phyloP scores from a whole-genome alignment of 1,139 yeast genomes.

The Debaryomycetaceae sp. region DNA sequence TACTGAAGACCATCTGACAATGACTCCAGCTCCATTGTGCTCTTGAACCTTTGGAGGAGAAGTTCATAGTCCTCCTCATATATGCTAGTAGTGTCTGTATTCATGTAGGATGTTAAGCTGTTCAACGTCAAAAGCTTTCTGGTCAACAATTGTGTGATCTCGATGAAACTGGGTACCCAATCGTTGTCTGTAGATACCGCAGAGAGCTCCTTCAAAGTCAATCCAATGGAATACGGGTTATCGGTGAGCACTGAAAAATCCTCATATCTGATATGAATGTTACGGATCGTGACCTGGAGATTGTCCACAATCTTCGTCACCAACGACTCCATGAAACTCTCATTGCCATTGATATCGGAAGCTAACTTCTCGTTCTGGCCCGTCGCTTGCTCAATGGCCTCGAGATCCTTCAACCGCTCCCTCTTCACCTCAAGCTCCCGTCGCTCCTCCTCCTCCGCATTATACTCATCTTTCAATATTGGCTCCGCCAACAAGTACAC shows the following conservation, averaged over 20 bases:
- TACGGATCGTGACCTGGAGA: slow-evolving; percentile 86
- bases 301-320: slow-evolving; percentile 90
- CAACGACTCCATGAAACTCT: slow-evolving; percentile 81
- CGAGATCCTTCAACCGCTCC: slow-evolving; percentile 67
- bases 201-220: slow-evolving; percentile 79
- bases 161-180: slow-evolving; percentile 85
- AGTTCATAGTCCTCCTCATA: slow-evolving; percentile 42
- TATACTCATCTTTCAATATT: slow-evolving; percentile 47
- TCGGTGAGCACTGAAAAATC: slow-evolving; percentile 68
- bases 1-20: slow-evolving; percentile 48
- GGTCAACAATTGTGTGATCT: slow-evolving; percentile 64
- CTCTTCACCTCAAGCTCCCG: slow-evolving; percentile 66
- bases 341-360: slow-evolving; percentile 52
- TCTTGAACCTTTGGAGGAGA: slow-evolving; percentile 41
- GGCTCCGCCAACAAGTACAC: slow-evolving; percentile 84
- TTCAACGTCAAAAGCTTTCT: slow-evolving; percentile 76
- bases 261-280: slow-evolving; percentile 89
- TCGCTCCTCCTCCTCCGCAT: slow-evolving; percentile 62
- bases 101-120: slow-evolving; percentile 81
- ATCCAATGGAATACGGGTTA: slow-evolving; percentile 77
- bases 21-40: slow-evolving; percentile 20
- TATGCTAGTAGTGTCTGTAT: slow-evolving; percentile 60
- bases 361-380: slow-evolving; percentile 37
- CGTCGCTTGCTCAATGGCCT: slow-evolving; percentile 49
- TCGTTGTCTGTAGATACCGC: slow-evolving; percentile 85